These are phyloP conservation scores for Candida nemodendra DNA, from an alignment of 805 yeast species.

Conservation along the genomic window DNA sequence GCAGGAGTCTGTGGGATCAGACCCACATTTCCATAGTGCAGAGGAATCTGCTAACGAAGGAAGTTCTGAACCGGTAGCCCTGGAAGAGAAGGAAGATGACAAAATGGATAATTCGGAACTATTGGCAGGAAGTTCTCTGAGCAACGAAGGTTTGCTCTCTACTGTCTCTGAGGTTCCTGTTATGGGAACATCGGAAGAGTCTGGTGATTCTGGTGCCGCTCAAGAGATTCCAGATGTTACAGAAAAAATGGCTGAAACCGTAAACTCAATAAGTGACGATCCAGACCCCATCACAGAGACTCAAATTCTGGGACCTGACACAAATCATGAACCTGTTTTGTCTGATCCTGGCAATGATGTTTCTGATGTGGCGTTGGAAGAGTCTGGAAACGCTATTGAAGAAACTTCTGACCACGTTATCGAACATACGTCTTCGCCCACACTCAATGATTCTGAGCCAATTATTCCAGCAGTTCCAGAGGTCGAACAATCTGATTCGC, in stretches of 20 bases:
- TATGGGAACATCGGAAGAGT: neutral
- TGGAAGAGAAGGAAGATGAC: conserved; percentile 20
- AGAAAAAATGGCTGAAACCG: conserved; percentile 10
- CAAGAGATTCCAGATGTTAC: conserved; percentile 11
- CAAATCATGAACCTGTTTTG: no score
- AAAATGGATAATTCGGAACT: conserved; percentile 2
- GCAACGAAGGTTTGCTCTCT: conserved; percentile 13
- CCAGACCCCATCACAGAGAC: neutral
- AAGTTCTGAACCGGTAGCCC: no score
- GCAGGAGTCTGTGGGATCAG: conserved; percentile 6
- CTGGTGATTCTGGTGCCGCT: neutral
- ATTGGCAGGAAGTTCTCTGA: no score
- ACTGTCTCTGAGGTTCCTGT: neutral
- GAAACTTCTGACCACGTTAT: neutral
- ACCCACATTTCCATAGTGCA: conserved; percentile 18
- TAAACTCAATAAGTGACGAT: conserved; percentile 3
- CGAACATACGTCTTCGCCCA: neutral
- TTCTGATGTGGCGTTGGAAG: neutral
- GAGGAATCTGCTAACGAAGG: conserved; percentile 10
- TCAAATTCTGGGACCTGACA: neutral
- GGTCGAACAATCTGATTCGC: neutral
- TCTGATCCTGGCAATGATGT: neutral
- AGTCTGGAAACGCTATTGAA: neutral
- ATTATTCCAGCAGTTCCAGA: neutral
- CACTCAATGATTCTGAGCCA: neutral